Evolutionary conservation across 2,329 filamentous ascomycete genomes (phyloP).

Genomic region (Colletotrichum horii): DNA sequence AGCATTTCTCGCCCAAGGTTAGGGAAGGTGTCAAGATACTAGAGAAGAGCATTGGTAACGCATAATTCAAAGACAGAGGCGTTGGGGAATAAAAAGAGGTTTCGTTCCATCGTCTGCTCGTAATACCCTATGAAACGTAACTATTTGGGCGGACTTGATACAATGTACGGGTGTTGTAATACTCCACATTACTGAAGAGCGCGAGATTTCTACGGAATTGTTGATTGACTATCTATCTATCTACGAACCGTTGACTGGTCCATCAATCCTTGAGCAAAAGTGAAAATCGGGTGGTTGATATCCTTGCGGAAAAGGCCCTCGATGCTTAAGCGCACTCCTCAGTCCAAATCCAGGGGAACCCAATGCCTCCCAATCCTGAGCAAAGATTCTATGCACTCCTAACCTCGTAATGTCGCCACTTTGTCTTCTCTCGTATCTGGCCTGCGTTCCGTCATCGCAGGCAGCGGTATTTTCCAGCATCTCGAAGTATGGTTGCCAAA

Average conservation of each 20-base stretch:
- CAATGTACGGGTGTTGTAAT: not conserved
- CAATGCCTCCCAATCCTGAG: not conserved
- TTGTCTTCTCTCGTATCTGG: not conserved
- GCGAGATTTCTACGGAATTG: not conserved
- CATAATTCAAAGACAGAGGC: not conserved
- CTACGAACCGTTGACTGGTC: not conserved
- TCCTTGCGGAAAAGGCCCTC: not conserved
- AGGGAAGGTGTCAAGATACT: conserved; percentile 74
- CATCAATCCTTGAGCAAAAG: not conserved
- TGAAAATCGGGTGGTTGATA: not conserved
- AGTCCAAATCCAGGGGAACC: not conserved
- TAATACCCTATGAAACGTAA: not conserved
- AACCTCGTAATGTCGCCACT: not conserved
- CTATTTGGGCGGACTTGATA: not conserved
- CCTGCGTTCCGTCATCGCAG: not conserved
- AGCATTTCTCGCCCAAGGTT: conserved; percentile 87
- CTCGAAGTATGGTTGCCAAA: not conserved
- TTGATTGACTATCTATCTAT: not conserved
- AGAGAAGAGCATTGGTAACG: conserved; percentile 64
- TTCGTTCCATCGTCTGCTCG: not conserved
- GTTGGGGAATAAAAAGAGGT: not conserved
- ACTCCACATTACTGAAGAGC: not conserved
- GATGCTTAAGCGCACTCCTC: not conserved
- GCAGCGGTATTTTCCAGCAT: not conserved
- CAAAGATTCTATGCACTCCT: not conserved